Evolutionary conservation across 2,329 filamentous ascomycete species (phyloP).

Genomic region (Penicillium sp.): DNA sequence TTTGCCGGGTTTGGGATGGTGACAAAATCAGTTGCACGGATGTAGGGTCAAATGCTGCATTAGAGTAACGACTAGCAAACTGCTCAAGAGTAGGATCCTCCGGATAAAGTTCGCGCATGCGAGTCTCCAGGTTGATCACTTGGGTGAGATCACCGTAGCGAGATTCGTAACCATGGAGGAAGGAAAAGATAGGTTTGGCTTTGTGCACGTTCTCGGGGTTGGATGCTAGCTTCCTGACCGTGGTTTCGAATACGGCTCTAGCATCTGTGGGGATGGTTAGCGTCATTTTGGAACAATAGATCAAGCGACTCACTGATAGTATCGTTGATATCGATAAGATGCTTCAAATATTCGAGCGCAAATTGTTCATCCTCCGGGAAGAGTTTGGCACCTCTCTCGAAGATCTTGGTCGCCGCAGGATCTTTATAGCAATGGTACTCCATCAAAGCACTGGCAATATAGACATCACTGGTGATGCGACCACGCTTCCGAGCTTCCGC

Average conservation of each 20-base stretch:
- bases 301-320: slow-evolving; percentile 69
- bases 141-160: slow-evolving; percentile 90
- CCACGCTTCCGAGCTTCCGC: slow-evolving; percentile 82
- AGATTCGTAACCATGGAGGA: slow-evolving; percentile 93
- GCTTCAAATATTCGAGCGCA: slow-evolving; percentile 92
- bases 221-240: slow-evolving; percentile 73
- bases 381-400: slow-evolving; percentile 86
- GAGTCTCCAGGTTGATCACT: slow-evolving; percentile 82
- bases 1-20: slow-evolving; percentile 71
- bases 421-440: slow-evolving; percentile 97
- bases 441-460: slow-evolving; percentile 86
- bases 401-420: slow-evolving; percentile 86
- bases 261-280: slow-evolving; percentile 60
- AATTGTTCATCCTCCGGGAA: slow-evolving; percentile 94
- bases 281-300: neutral
- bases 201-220: slow-evolving; percentile 71
- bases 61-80: slow-evolving; percentile 73
- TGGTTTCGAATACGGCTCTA: slow-evolving; percentile 91
- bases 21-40: slow-evolving; percentile 79
- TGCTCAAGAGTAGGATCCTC: slow-evolving; percentile 72
- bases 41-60: slow-evolving; percentile 77
- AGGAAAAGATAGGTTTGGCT: slow-evolving; percentile 79
- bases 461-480: slow-evolving; percentile 87
- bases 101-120: slow-evolving; percentile 92
- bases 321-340: slow-evolving; percentile 86